These are phyloP conservation scores for Kwoniella sp. DNA, from an alignment of 768 basidiomycete species.

Conservation along the genomic window DNA sequence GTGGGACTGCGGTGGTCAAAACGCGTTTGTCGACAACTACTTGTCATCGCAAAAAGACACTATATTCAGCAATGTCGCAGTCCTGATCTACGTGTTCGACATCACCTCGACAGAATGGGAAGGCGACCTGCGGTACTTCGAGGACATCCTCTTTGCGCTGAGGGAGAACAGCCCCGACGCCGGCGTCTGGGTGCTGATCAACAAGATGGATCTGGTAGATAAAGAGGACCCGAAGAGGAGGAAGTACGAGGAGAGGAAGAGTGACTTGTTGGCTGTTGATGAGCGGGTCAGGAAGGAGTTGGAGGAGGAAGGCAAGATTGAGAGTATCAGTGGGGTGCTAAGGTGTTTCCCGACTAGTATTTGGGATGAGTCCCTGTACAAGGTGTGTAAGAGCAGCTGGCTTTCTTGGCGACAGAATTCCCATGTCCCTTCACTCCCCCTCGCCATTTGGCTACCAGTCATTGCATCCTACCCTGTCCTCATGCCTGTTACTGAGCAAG, in stretches of 20 bases:
- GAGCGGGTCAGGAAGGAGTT: slow-evolving; percentile 62
- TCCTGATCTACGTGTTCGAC: slow-evolving; percentile 98
- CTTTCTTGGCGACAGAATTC: not conserved
- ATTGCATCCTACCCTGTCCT: no score
- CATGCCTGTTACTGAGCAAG: no score
- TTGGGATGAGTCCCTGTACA: slow-evolving; percentile 95
- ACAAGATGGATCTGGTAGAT: slow-evolving; percentile 94
- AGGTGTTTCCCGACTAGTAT: slow-evolving; percentile 92
- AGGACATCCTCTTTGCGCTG: slow-evolving; percentile 83
- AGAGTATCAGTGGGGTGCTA: slow-evolving; percentile 54
- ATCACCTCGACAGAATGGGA: slow-evolving; percentile 80
- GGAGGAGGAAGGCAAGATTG: slow-evolving; percentile 27
- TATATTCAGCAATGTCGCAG: slow-evolving; percentile 94
- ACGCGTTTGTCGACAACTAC: slow-evolving; percentile 97
- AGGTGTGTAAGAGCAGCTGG: slow-evolving; percentile 60
- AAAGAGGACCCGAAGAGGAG: slow-evolving; percentile 60
- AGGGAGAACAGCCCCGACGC: slow-evolving; percentile 63
- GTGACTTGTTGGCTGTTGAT: slow-evolving; percentile 68
- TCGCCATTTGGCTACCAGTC: no score
- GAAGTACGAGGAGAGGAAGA: slow-evolving; percentile 71
- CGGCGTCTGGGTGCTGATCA: slow-evolving; percentile 82
- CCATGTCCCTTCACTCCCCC: no score
- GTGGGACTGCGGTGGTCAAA: slow-evolving; percentile 99
- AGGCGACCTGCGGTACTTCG: slow-evolving; percentile 86
- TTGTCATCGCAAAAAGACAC: slow-evolving; percentile 87